phyloP scores from a whole-genome alignment of 352 stramenopile species.

The Phytophthora crassamura region DNA sequence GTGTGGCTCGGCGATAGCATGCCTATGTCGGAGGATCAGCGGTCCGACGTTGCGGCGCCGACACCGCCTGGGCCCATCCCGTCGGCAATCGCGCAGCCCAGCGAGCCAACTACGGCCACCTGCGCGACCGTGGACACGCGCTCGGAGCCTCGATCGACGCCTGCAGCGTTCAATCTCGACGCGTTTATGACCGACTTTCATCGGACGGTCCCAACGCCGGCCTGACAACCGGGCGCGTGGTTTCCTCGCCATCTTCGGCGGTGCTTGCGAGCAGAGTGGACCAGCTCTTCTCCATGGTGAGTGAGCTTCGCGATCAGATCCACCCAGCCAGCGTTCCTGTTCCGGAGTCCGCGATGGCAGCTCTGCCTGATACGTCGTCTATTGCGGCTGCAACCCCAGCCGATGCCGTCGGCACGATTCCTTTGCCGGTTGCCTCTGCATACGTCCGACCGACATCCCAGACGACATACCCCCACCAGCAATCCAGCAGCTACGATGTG shows the following conservation, averaged over 20 bases:
- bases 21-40: too few species aligned
- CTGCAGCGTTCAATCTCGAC: conserved; percentile 1
- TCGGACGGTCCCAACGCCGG: neutral
- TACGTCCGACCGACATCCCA: neutral
- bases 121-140: neutral
- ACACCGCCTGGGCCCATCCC: neutral
- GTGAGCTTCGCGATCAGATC: neutral
- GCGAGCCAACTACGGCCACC: too few species aligned
- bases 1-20: neutral
- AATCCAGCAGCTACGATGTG: conserved; percentile 4
- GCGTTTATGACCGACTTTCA: conserved; percentile 1
- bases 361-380: too few species aligned
- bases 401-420: too few species aligned
- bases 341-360: too few species aligned
- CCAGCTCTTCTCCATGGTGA: neutral
- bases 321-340: conserved; percentile 2
- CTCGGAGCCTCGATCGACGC: too few species aligned
- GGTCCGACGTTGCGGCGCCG: too few species aligned
- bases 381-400: too few species aligned
- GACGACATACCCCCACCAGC: neutral
- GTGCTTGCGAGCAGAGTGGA: neutral
- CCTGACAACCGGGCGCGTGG: neutral
- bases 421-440: too few species aligned
- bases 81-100: neutral
- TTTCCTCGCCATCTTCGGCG: too few species aligned